These are phyloP conservation scores for Solanum chilense DNA, from an alignment of 257 asterid species.

Conservation along the genomic window DNA sequence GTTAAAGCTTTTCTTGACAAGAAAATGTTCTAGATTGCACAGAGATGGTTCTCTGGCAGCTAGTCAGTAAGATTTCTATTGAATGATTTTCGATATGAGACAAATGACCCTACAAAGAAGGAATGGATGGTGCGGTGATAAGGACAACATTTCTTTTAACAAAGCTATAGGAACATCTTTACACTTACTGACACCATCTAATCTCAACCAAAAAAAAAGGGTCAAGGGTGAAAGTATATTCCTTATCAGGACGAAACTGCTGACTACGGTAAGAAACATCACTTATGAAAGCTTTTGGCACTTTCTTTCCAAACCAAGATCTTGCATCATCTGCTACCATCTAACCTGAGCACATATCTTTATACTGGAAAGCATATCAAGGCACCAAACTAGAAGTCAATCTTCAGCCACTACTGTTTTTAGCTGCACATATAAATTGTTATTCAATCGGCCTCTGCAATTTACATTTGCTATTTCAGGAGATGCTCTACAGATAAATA, in stretches of 20 bases:
- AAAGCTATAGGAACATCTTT: not conserved
- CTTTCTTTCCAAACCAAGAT: not conserved
- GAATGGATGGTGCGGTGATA: not conserved
- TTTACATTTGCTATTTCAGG: slow-evolving; percentile 16
- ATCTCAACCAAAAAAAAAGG: not conserved
- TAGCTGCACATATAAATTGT: not conserved
- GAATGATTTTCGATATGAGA: not conserved
- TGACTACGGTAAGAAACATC: not conserved
- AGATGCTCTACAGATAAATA: not conserved
- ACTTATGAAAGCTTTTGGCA: not conserved
- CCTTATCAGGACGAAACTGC: not conserved
- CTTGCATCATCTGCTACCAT: not conserved
- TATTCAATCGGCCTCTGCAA: slow-evolving; percentile 20
- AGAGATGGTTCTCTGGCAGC: not conserved
- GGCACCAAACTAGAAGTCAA: not conserved
- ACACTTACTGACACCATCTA: not conserved
- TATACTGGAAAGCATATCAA: not conserved
- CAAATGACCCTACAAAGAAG: not conserved
- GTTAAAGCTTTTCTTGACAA: not conserved
- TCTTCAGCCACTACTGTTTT: slow-evolving; percentile 11
- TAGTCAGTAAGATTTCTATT: not conserved
- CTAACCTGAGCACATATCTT: not conserved
- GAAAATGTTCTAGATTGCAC: not conserved
- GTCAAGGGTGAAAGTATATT: not conserved
- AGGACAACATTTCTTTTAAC: not conserved